Base-by-base conservation (phyloP, 108 stramenopile genomes). In the Tribonema minus region DNA sequence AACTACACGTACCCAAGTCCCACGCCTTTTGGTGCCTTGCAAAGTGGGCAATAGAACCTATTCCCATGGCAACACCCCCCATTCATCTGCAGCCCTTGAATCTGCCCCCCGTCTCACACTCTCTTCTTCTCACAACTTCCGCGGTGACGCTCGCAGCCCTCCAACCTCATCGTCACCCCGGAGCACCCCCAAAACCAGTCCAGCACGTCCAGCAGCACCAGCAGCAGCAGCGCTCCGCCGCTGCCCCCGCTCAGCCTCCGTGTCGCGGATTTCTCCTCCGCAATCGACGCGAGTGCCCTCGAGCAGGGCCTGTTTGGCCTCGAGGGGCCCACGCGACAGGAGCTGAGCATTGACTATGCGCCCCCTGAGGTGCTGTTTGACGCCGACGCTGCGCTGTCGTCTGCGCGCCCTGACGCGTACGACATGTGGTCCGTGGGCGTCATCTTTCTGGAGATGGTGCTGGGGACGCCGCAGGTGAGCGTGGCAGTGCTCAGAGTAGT, bases 401-500 rank as follows among this genome's bases (percentile, higher is more conserved):
- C n/a, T n/a, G n/a, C n/a, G 25, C 66, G 81, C 33, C 84, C 86
- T 20, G 58, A 85, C 41, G 40, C 70, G 20, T 86, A 86, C 61
- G 86, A 87, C 40, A 37, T 84, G 62, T 86, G 85, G 85, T 82
- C 84, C 25, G 37, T 96, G 39, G 96, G 96, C 0, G 82, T 88
- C 40, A 58, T 87, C 70, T 89, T 90, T 2, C 85, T 95, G 5
- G 96, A 97, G 74, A 38, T 97, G 41, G 63, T 97, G 1, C 84
- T 97, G 1, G 96, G 96, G 0, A 95, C 94, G 3, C 94, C 96
- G 0, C 90, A 94, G 81, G 94, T 95, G 1, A n/a, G n/a, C n/a
- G n/a, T n/a, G n/a, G n/a, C n/a, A n/a, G n/a, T 94, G 93, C 64
- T 84, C 87, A 4, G 91, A 93, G 6, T 61, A 25, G 61, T 61